A percentile compares a stretch with the other conserved stretches of the same genome.
Evolutionary conservation across 2,329 filamentous ascomycete species (phyloP).

Genomic region (Trichoderma afroharzianum): DNA sequence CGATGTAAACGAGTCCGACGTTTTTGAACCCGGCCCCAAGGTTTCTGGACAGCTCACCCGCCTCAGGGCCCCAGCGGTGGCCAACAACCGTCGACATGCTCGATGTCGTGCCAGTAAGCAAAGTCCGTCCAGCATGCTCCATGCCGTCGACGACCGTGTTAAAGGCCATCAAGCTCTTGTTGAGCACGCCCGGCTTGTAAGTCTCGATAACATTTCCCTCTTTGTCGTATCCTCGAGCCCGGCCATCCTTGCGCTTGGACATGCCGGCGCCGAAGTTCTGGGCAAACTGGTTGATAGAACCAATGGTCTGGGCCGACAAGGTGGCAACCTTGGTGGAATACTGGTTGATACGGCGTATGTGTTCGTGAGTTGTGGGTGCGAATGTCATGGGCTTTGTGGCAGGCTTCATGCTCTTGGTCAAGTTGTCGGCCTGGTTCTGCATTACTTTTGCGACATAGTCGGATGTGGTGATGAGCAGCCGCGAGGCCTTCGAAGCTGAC

Average conservation of each 20-base stretch:
- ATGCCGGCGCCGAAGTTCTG: conserved; percentile 83
- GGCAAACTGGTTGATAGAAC: conserved; percentile 75
- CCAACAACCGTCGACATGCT: conserved; percentile 83
- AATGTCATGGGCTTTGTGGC: conserved; percentile 81
- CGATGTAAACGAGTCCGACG: conserved; percentile 94
- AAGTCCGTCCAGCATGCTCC: conserved; percentile 75
- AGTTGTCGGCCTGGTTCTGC: conserved; percentile 72
- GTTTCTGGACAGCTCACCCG: conserved; percentile 70
- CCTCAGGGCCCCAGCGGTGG: conserved; percentile 86
- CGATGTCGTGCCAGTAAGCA: conserved; percentile 69
- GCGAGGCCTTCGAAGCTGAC: conserved; percentile 81
- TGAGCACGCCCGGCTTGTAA: conserved; percentile 89
- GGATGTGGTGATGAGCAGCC: conserved; percentile 85
- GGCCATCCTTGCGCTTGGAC: conserved; percentile 51
- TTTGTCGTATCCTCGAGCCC: conserved; percentile 60
- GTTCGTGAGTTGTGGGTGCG: conserved; percentile 75
- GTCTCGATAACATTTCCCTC: conserved; percentile 61
- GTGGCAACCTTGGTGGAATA: conserved; percentile 76
- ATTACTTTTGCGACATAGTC: conserved; percentile 74
- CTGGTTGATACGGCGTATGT: conserved; percentile 85
- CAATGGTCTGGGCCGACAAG: conserved; percentile 81
- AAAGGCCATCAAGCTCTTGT: conserved; percentile 96
- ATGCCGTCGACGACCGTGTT: conserved; percentile 92
- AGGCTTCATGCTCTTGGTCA: conserved; percentile 76
- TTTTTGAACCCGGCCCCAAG: conserved; percentile 90